Conservation (phyloP, 805 yeast genomes). For the Ogataea dorogensis region DNA sequence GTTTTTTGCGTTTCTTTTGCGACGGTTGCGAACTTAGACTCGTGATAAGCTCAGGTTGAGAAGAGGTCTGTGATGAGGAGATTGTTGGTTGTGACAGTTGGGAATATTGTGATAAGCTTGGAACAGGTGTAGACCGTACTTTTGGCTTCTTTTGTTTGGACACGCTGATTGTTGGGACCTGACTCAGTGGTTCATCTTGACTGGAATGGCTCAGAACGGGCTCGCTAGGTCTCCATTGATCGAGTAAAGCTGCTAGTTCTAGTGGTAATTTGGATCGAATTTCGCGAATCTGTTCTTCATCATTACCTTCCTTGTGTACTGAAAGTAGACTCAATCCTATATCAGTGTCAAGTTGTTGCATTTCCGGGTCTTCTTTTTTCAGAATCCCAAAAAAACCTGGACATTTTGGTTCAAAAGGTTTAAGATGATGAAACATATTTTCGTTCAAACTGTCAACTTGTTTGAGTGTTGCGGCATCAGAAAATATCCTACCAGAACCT, state of each 20-base stretch:
- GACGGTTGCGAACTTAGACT: constrained; percentile 4
- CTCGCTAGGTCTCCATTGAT: constrained; percentile 18
- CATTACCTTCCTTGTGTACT: constrained; percentile 1
- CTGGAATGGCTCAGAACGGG: constrained; percentile 2
- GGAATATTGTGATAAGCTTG: constrained; percentile 3
- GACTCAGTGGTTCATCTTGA: constrained; percentile 5
- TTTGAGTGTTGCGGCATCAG: constrained; percentile 8
- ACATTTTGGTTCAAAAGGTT: constrained; percentile 5
- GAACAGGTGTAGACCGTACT: background rate
- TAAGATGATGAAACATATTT: constrained; percentile 3
- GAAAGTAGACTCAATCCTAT: constrained; percentile 16
- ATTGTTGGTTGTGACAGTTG: background rate
- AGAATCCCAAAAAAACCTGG: constrained; percentile 1
- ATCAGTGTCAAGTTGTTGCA: background rate
- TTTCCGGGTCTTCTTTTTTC: constrained; percentile 1
- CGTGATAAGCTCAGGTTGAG: constrained; percentile 3
- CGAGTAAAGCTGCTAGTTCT: constrained; percentile 15
- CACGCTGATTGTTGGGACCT: constrained; percentile 13
- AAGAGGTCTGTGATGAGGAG: constrained; percentile 13
- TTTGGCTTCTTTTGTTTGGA: constrained; percentile 8
- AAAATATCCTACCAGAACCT: constrained; percentile 12
- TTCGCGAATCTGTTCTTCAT: constrained; percentile 5
- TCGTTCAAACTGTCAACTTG: constrained; percentile 2
- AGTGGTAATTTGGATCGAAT: constrained; percentile 8
- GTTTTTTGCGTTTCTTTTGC: constrained; percentile 17